Base-by-base conservation (phyloP, 768 basidiomycete genomes). In the Paxillus ammoniavirescens region DNA sequence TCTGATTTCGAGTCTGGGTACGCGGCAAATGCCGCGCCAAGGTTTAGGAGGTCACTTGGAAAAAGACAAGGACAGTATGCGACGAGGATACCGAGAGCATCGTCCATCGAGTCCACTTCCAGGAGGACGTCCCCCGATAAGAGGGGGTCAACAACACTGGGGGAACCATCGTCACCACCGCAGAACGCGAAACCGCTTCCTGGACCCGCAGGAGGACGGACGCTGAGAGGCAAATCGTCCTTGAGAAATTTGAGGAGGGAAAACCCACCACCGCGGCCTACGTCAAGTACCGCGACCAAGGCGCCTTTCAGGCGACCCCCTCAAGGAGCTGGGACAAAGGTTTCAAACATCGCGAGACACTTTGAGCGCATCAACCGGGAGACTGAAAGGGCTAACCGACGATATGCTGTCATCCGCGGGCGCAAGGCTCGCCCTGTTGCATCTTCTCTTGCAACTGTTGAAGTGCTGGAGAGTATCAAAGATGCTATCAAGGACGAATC, bases 1-100 rank as follows among this genome's bases (percentile, higher is more conserved):
- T 95, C 93, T 6, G 94, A 96, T 65, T 92, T 92, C 50, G 94
- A 96, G 71, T 83, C 89, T 52, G 84, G 93, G 44, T 96, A 95
- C 71, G 93, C 93, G 4, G 90, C 87, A n/a, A 94, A 94, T 64
- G 85, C 93, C 53, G 93, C 91, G 1, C 87, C 92, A 2, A 79
- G 82, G 58, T 86, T 91, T 59, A 73, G 87, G 21, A 82, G 82
- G 49, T 65, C 78, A 5, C 52, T 75, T 8, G 69, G 73, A 37
- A 21, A 21, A 21, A 47, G 59, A 67, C 65, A 55, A 26, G 54
- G 60, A 13, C 64, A 70, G 40, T 51, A 85, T 36, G 81, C 86
- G 41, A 77, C 82, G 8, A 86, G 74, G 18, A 21, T 63, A 1
- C 82, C 82, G 8, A 72, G 78, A 28, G 72, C 67, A 15, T 73